Evolutionary conservation across 208 protist genomes (phyloP).

Genomic region (Acanthamoeba castellanii): DNA sequence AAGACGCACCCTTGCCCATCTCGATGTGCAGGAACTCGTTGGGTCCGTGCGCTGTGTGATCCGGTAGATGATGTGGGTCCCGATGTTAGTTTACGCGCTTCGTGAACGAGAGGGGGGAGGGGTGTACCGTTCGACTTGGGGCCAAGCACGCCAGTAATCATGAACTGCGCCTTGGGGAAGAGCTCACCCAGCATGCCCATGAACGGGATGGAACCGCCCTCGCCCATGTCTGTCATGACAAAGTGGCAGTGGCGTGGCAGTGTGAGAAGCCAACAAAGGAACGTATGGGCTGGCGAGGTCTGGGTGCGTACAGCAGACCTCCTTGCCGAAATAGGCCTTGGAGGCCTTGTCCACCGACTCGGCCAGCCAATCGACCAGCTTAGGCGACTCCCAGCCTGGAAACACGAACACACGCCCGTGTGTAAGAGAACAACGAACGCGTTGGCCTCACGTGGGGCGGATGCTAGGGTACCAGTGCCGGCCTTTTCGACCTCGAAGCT

Average conservation of each 20-base stretch:
- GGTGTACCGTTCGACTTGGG: neutral
- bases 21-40: slow-evolving; percentile 96
- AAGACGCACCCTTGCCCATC: slow-evolving; percentile 83
- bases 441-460: too few relatives aligned
- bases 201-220: slow-evolving; percentile 79
- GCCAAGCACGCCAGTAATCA: slow-evolving; percentile 90
- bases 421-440: neutral
- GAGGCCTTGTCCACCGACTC: slow-evolving; percentile 91
- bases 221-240: slow-evolving; percentile 31
- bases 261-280: neutral
- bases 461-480: slow-evolving; percentile 18
- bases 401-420: neutral
- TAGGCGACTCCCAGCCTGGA: slow-evolving; percentile 92
- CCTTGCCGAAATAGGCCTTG: slow-evolving; percentile 90
- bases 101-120: slow-evolving; percentile 8
- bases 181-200: slow-evolving; percentile 91
- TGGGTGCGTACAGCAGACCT: slow-evolving; percentile 89
- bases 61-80: neutral
- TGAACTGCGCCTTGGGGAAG: slow-evolving; percentile 95
- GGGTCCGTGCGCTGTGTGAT: slow-evolving; percentile 92
- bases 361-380: slow-evolving; percentile 91
- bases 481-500: slow-evolving; percentile 83
- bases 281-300: slow-evolving; percentile 10
- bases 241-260: too few relatives aligned
- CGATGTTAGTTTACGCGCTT: slow-evolving; percentile 78